Conservation (phyloP, 163 green algal genomes). For the Prototheca wickerhamii region DNA sequence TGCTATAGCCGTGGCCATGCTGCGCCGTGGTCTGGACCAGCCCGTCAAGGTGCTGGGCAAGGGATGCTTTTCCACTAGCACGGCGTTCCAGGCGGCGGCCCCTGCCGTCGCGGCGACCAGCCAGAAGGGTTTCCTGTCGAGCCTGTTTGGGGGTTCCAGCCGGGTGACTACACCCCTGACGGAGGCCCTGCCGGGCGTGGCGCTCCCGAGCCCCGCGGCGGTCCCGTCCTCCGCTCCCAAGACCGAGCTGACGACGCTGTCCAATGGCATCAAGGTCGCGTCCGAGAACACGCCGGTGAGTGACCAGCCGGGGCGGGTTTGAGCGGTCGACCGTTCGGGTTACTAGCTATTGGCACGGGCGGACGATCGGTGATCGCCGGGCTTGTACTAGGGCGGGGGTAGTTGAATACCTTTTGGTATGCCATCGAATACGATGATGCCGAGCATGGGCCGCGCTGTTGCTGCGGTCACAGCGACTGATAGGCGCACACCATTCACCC, state of each 20-base stretch:
- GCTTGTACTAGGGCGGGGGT: too few relatives aligned
- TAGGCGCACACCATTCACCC: not conserved
- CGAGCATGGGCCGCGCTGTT: not conserved
- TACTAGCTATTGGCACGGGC: not conserved
- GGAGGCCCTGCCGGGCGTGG: conserved; percentile 48
- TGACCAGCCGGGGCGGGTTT: not conserved
- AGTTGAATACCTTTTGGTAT: too few relatives aligned
- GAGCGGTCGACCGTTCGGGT: not conserved
- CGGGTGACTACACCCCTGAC: conserved; percentile 47
- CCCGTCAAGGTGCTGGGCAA: not conserved
- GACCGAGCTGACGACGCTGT: conserved; percentile 55
- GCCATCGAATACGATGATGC: too few relatives aligned
- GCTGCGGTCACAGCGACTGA: not conserved
- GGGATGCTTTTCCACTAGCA: not conserved
- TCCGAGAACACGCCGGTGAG: conserved; percentile 43
- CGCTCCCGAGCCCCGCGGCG: conserved; percentile 15
- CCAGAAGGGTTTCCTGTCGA: conserved; percentile 22
- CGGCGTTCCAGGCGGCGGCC: not conserved
- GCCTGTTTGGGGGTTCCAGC: conserved; percentile 35
- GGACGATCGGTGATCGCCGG: not conserved
- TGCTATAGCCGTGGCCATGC: not conserved
- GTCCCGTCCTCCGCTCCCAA: conserved; percentile 27
- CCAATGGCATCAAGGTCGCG: conserved; percentile 55
- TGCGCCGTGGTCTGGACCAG: not conserved
- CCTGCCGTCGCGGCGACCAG: conserved; percentile 10